These are phyloP conservation scores for Persicaria tinctoria DNA, from an alignment of 148 eudicot species.

Conservation along the genomic window DNA sequence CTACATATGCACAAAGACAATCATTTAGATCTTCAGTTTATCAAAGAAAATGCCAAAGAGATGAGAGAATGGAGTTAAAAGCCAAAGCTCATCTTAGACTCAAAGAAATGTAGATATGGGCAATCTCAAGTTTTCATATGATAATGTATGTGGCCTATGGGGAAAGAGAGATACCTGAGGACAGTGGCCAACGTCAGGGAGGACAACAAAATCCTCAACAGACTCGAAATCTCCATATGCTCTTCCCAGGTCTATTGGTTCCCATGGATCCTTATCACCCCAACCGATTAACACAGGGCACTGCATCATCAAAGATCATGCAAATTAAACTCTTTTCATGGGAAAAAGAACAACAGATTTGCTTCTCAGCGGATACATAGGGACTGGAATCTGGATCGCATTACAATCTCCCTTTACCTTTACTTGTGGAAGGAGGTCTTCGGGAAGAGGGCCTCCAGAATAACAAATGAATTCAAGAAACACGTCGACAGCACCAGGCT, in stretches of 20 bases:
- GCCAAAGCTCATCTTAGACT: neutral
- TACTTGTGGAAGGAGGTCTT: slow-evolving; percentile 85
- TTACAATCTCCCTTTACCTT: slow-evolving; percentile 38
- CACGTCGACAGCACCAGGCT: slow-evolving; percentile 94
- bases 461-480: slow-evolving; percentile 98
- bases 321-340: neutral
- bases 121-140: neutral
- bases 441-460: slow-evolving; percentile 95
- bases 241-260: slow-evolving; percentile 85
- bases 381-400: neutral
- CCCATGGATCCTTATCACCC: slow-evolving; percentile 99
- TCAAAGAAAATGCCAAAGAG: neutral
- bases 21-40: neutral
- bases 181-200: slow-evolving; percentile 93
- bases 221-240: slow-evolving; percentile 58
- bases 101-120: too few species aligned
- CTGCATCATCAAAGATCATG: slow-evolving; percentile 23
- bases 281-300: slow-evolving; percentile 94
- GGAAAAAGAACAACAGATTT: neutral
- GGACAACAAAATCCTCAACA: slow-evolving; percentile 79
- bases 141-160: neutral
- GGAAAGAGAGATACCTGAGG: slow-evolving; percentile 62
- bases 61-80: neutral
- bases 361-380: neutral
- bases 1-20: slow-evolving; percentile 25